Percentiles rank a stretch among this genome's conserved stretches.
phyloP scores from a whole-genome alignment of 441 rosid genomes.

The Metrosideros polymorpha region DNA sequence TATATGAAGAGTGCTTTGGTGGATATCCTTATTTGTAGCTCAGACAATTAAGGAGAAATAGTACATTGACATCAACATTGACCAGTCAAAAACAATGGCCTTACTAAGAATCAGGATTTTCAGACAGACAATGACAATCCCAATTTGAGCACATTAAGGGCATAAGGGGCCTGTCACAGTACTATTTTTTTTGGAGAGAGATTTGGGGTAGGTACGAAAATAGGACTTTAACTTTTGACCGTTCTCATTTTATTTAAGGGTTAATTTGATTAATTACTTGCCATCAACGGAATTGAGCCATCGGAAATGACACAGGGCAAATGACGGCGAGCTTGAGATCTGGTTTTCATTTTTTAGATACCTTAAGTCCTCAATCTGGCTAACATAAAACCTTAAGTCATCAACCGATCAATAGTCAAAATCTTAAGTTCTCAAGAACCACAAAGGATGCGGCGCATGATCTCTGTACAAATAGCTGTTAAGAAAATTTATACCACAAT shows the following conservation, averaged over 20 bases:
- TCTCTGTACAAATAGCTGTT: not conserved
- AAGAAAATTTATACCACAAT: not conserved
- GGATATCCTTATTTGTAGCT: conserved; percentile 8
- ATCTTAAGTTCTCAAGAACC: not conserved
- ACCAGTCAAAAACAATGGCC: not conserved
- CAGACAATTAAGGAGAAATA: not conserved
- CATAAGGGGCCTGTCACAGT: not conserved
- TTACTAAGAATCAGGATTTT: not conserved
- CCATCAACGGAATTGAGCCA: not conserved
- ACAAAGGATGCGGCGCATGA: not conserved
- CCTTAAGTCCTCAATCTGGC: not conserved
- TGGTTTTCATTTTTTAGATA: not conserved
- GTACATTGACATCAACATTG: not conserved
- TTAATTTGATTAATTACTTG: not conserved
- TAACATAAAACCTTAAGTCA: not conserved
- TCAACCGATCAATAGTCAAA: not conserved
- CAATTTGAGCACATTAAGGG: not conserved
- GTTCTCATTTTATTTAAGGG: not conserved
- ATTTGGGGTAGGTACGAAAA: not conserved
- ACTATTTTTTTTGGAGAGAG: not conserved
- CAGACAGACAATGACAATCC: not conserved
- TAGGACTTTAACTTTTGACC: not conserved
- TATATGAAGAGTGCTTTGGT: not conserved
- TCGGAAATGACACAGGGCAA: not conserved
- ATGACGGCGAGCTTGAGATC: not conserved